Evolutionary conservation across 495 filamentous ascomycete genomes (phyloP).

Genomic region (Saxispiralis lemnorum): DNA sequence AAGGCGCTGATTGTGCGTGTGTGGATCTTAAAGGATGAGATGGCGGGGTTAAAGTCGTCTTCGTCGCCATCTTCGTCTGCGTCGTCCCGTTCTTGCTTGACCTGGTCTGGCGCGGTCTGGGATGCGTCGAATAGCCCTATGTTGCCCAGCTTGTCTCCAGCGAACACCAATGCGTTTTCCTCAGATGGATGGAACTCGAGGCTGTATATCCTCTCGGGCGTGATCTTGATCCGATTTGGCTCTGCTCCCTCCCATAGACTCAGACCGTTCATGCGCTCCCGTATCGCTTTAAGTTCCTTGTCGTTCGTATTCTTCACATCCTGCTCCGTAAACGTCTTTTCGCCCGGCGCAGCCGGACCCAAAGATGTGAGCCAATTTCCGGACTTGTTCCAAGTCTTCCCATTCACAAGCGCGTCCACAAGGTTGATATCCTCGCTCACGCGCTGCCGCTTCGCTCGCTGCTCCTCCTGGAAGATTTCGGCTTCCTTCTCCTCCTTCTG

Average conservation of each 20-base stretch:
- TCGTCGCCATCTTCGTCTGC: conserved; percentile 41
- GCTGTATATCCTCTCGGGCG: conserved; percentile 73
- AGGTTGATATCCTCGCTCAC: conserved; percentile 54
- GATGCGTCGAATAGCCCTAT: conserved; percentile 87
- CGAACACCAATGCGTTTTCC: conserved; percentile 80
- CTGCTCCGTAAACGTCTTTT: conserved; percentile 62
- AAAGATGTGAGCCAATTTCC: conserved; percentile 38
- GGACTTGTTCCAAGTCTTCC: conserved; percentile 39
- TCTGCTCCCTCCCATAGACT: conserved; percentile 66
- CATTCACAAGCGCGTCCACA: conserved; percentile 62
- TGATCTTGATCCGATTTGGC: conserved; percentile 78
- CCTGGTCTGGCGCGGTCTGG: conserved; percentile 38
- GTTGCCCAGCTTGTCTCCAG: conserved; percentile 85
- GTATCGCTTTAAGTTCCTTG: conserved; percentile 53
- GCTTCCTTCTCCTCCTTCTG: conserved; percentile 62
- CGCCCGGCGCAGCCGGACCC: conserved; percentile 52
- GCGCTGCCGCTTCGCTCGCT: conserved; percentile 51
- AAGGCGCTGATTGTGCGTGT: conserved; percentile 76
- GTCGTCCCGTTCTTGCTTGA: conserved; percentile 26
- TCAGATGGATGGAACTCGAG: conserved; percentile 76
- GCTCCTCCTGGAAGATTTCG: conserved; percentile 40
- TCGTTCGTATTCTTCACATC: conserved; percentile 71
- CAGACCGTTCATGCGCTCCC: conserved; percentile 65
- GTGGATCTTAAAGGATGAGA: conserved; percentile 77
- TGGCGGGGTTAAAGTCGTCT: conserved; percentile 51